Evolutionary conservation across 257 asterid species (phyloP), one percentile per base, ranked within the genome.

Genomic region (Nicotiana noctiflora): DNA sequence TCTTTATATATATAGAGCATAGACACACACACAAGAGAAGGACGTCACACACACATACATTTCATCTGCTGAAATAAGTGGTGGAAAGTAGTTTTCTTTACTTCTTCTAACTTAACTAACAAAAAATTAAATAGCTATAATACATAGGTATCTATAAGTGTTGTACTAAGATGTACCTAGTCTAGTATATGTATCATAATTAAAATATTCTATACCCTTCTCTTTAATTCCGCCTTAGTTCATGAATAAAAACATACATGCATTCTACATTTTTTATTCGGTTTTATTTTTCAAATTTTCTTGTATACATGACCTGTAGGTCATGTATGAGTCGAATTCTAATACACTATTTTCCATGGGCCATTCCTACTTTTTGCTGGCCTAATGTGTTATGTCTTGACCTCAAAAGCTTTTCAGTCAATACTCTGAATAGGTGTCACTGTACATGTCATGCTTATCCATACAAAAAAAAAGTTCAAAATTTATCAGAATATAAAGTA

Each of bases 391-490:
- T 23, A 19, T 70, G 57, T 70, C 57, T 2, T 68, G 37, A 46
- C 77, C 37, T 14, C 60, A 49, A 44, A 65, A 21, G 60, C 6
- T 49, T 56, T 56, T 56, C 1, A 6, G 62, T 56, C 62, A 56
- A 56, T 55, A 7, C 4, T 17, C 23, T 18, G 37, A 70, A 70
- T 70, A 6, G 59, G 59, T 46, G n/a, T 14, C 61, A 72, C 78
- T 72, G 19, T 72, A 40, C 49, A 49, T 23, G 44, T 8, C 61
- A 72, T 72, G 57, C 78, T 72, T 72, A 72, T 72, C 61, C 78
- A 23, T 46, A 72, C 5, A 65, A 23, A 12, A 19, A n/a, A 1
- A 6, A 56, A 56, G 62, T 25, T 56, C 62, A 56, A 56, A 56
- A 4, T 56, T 56, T 56, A 56, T 27, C 3, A 23, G 14, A 46